A percentile compares a stretch with the other conserved stretches of the same genome.
These are phyloP conservation scores for Trichoderma atrobrunneum DNA, from an alignment of 2,329 filamentous ascomycete genomes.

Conservation along the genomic window DNA sequence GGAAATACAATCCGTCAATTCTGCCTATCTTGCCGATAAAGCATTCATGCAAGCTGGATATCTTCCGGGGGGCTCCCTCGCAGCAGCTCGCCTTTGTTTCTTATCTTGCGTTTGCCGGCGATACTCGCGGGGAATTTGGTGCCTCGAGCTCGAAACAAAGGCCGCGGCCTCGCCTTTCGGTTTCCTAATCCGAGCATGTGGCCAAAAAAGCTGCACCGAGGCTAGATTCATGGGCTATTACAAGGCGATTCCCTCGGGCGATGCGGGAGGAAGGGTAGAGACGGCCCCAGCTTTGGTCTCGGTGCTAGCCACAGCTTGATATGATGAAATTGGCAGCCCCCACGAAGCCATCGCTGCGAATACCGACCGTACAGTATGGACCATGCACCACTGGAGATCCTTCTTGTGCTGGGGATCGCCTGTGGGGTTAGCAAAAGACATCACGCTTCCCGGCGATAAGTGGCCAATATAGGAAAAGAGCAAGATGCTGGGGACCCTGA, in stretches of 20 bases:
- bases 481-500: not conserved
- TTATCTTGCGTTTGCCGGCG: slow-evolving; percentile 9
- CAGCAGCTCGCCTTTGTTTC: not conserved
- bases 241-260: not conserved
- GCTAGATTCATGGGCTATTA: not conserved
- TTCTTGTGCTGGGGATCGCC: not conserved
- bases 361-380: not conserved
- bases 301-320: not conserved
- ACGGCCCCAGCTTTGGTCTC: not conserved
- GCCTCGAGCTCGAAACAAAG: not conserved
- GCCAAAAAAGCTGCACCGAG: not conserved
- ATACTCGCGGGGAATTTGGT: slow-evolving; percentile 3
- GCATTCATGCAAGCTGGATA: not conserved
- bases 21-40: slow-evolving; percentile 17
- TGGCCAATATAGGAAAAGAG: not conserved
- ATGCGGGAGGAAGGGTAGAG: not conserved
- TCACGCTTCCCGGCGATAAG: not conserved
- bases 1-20: slow-evolving; percentile 14
- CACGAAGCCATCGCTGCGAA: not conserved
- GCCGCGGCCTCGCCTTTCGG: not conserved
- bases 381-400: slow-evolving; percentile 9
- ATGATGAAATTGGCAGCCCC: not conserved
- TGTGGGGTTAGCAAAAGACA: not conserved
- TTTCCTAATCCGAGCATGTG: not conserved
- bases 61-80: not conserved